A percentile compares a stretch with the other conserved stretches of the same genome.
phyloP scores from a whole-genome alignment of 805 yeast genomes.

The Saccharomycopsis javanensis region DNA sequence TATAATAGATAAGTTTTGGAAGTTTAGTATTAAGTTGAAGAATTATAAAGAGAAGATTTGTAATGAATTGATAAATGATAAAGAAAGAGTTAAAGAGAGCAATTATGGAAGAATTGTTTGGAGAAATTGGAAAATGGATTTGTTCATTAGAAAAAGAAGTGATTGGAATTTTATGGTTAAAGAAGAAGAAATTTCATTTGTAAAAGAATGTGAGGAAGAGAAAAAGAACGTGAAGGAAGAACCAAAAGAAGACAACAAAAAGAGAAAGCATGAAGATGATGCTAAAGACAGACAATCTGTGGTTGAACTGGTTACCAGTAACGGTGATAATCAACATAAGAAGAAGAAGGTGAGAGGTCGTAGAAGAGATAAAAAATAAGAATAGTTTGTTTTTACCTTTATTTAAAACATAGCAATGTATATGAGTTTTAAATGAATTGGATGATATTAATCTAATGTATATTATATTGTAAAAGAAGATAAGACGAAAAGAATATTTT shows the following conservation, averaged over 20 bases:
- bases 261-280: not conserved
- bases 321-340: not conserved
- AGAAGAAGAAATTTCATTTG: constrained; percentile 38
- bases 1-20: constrained; percentile 77
- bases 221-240: not conserved
- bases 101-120: constrained; percentile 85
- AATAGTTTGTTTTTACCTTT: not conserved
- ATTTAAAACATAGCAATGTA: no score
- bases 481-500: no score
- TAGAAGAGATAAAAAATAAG: not conserved
- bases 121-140: constrained; percentile 91
- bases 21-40: constrained; percentile 63
- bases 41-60: constrained; percentile 85
- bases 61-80: constrained; percentile 45
- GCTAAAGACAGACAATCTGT: not conserved
- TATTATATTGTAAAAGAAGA: no score
- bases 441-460: no score
- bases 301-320: not conserved
- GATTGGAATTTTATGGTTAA: constrained; percentile 74
- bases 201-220: constrained; percentile 23
- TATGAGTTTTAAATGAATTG: not conserved
- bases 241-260: not conserved
- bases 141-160: constrained; percentile 56
- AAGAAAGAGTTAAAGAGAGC: constrained; percentile 70
- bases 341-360: not conserved